Conservation (phyloP, 2,329 filamentous ascomycete species). For the Fusarium ambrosium region DNA sequence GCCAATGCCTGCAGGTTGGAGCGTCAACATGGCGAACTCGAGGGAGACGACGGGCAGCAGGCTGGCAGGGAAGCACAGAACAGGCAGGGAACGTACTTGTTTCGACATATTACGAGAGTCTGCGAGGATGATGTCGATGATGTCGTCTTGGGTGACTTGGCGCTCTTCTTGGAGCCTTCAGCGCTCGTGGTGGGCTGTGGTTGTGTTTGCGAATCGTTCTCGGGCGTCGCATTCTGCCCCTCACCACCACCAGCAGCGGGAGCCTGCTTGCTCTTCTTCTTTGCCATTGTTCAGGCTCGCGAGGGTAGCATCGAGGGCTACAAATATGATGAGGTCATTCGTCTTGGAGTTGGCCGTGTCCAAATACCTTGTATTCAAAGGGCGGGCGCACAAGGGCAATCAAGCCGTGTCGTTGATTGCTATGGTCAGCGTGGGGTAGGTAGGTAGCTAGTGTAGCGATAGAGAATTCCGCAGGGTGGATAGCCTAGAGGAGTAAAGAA, state of each 20-base stretch:
- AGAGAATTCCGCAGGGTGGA: constrained; percentile 24
- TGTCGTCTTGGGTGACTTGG: constrained; percentile 20
- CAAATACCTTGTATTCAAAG: background rate
- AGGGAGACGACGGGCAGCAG: background rate
- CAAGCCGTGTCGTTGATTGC: constrained; percentile 20
- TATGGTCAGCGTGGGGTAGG: constrained; percentile 38
- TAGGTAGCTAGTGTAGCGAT: constrained; percentile 27
- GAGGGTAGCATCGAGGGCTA: constrained; percentile 11
- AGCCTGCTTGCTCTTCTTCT: constrained; percentile 64
- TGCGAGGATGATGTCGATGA: constrained; percentile 23
- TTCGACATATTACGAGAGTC: constrained; percentile 64
- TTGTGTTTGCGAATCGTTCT: constrained; percentile 19
- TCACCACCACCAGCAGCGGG: constrained; percentile 55
- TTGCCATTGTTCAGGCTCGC: constrained; percentile 55
- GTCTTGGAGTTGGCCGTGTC: background rate
- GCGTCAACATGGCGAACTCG: constrained; percentile 23
- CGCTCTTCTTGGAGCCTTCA: constrained; percentile 26
- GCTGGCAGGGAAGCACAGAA: constrained; percentile 5
- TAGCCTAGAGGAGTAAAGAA: constrained; percentile 21
- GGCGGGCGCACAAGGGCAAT: constrained; percentile 21
- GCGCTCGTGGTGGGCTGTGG: constrained; percentile 24
- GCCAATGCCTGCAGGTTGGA: constrained; percentile 75
- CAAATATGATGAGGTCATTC: constrained; percentile 3
- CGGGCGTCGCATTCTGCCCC: constrained; percentile 29
- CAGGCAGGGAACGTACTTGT: constrained; percentile 68